Evolutionary conservation across 78 protist genomes (phyloP), one percentile per base, ranked within the genome.

Genomic region (Ministeria vibrans): DNA sequence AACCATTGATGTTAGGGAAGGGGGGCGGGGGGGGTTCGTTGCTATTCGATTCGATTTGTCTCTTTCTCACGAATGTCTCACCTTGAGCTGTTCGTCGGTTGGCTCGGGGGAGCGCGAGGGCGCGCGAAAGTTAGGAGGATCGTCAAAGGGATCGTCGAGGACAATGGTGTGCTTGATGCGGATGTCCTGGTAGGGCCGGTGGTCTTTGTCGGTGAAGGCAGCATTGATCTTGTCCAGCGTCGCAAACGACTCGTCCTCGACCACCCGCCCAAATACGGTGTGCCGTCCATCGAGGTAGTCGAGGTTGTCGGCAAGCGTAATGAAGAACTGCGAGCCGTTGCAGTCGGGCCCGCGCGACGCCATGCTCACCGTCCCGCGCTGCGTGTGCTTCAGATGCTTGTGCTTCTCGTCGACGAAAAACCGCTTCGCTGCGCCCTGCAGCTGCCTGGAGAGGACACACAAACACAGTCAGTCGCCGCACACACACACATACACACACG

Each of bases 141-240:
- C 98, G 1, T 62, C 75, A 69, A 90, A 96, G 22, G 99, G 99
- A 45, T 97, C 99, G 77, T 85, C 94, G 51, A 97, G 88, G 5
- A 97, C 53, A 70, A 85, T 79, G 43, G 98, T 95, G 86, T 96
- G 97, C 46, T 84, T 49, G 66, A 93, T 90, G 36, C 97, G 59
- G 27, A 90, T 63, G 73, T 88, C 84, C 9, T 85, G 88, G 36
- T 66, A 78, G 11, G 99, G 99, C 28, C 84, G 61, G 63, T 85
- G 75, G 0, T 80, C 41, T 0, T 77, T 55, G 78, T 96, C 97
- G 18, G 38, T 72, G 39, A 82, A 86, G 1, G 83, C 85, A 20
- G 69, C 78, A 75, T 92, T 91, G 41, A 92, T 85, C 74, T 49
- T 74, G 44, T 74, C 73, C 18, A 92, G 74, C 36, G 84, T 81